Evolutionary conservation across 345 rosid genomes (phyloP).

Genomic region (Brassica nigra): DNA sequence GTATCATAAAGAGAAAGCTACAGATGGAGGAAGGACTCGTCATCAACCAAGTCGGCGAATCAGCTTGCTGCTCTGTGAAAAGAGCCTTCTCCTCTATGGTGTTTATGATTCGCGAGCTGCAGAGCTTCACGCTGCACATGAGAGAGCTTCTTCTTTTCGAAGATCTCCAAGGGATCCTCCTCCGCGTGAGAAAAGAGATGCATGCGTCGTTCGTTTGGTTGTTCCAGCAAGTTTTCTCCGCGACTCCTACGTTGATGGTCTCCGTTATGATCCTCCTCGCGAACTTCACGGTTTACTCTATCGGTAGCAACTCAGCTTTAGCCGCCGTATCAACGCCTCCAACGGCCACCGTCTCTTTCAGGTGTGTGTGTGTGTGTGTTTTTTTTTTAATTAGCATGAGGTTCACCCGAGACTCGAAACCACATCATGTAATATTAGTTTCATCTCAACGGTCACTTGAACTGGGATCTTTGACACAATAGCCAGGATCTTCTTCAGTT

Average conservation of each 20-base stretch:
- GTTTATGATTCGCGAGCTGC: constrained; percentile 85
- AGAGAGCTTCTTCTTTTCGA: constrained; percentile 66
- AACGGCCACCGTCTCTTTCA: constrained; percentile 30
- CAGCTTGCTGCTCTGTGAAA: constrained; percentile 75
- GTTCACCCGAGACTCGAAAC: no score
- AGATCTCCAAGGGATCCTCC: constrained; percentile 71
- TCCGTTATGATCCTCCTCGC: constrained; percentile 92
- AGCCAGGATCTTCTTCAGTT: neutral
- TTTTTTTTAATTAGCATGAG: no score
- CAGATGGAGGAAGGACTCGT: constrained; percentile 69
- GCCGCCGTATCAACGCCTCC: constrained; percentile 44
- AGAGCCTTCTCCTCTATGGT: constrained; percentile 95
- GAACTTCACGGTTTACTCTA: constrained; percentile 78
- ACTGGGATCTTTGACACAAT: no score
- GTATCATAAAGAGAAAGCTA: constrained; percentile 78
- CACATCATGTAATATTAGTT: neutral
- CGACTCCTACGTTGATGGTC: constrained; percentile 90
- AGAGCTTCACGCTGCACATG: constrained; percentile 74
- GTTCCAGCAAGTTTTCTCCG: constrained; percentile 93
- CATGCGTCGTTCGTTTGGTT: constrained; percentile 92
- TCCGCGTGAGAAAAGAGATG: constrained; percentile 74
- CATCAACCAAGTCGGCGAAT: constrained; percentile 56
- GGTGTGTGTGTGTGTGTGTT: neutral
- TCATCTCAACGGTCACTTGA: neutral
- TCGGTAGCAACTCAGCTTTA: constrained; percentile 59